phyloP scores from a whole-genome alignment of 768 basidiomycete species.

The Lenzites betulinus region DNA sequence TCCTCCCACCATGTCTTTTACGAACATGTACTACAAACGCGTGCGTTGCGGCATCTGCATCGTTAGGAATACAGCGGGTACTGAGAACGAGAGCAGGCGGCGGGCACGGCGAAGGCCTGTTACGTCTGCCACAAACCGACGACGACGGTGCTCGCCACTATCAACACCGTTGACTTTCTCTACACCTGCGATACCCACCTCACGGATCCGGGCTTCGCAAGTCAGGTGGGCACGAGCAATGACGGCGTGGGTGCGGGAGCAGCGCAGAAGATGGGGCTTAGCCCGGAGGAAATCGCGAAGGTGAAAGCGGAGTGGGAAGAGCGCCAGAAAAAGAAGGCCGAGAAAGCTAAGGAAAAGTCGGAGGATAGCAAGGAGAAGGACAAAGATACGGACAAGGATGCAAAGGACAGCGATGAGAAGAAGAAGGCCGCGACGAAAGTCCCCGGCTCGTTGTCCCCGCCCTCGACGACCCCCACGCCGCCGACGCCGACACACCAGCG shows the following conservation, averaged over 20 bases:
- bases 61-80: not conserved
- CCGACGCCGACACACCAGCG: constrained; percentile 62
- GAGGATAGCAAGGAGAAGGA: constrained; percentile 46
- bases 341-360: constrained; percentile 55
- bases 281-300: constrained; percentile 74
- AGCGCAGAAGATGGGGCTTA: constrained; percentile 43
- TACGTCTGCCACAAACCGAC: constrained; percentile 81
- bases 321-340: constrained; percentile 61
- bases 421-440: constrained; percentile 29
- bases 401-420: constrained; percentile 31
- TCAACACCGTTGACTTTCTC: constrained; percentile 81
- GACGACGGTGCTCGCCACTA: constrained; percentile 80
- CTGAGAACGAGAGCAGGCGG: constrained; percentile 50
- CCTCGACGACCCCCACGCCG: constrained; percentile 29
- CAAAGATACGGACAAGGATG: constrained; percentile 42
- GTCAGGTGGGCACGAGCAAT: constrained; percentile 42
- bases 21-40: constrained; percentile 88
- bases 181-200: constrained; percentile 86
- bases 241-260: constrained; percentile 34
- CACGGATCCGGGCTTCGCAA: constrained; percentile 75
- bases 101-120: constrained; percentile 77
- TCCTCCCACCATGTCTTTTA: constrained; percentile 58
- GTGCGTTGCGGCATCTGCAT: constrained; percentile 44
- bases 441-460: constrained; percentile 33
- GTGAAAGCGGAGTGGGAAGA: constrained; percentile 83